Evolutionary conservation across 352 stramenopile genomes (phyloP).

Genomic region (Pythium brassicae): DNA sequence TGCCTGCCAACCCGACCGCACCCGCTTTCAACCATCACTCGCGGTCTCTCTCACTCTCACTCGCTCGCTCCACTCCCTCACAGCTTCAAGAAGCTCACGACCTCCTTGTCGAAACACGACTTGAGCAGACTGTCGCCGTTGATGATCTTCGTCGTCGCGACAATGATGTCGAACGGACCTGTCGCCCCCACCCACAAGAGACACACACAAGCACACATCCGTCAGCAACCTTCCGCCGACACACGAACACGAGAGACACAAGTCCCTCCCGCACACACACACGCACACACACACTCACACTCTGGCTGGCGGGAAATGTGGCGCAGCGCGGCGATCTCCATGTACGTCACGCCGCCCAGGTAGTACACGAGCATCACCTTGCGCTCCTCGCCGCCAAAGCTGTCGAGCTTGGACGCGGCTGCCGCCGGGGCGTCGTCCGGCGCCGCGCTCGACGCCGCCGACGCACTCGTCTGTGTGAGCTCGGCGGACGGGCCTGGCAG

Average conservation of each 20-base stretch:
- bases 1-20: too few relatives aligned
- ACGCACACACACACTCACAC: slow-evolving; percentile 62
- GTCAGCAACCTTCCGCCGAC: background rate
- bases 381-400: slow-evolving; percentile 64
- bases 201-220: slow-evolving; percentile 9
- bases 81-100: slow-evolving; percentile 71
- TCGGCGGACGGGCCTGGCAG: slow-evolving; percentile 77
- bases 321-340: slow-evolving; percentile 95
- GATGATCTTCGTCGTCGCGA: slow-evolving; percentile 92
- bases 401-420: slow-evolving; percentile 51
- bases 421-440: slow-evolving; percentile 12
- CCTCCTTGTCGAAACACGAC: slow-evolving; percentile 83
- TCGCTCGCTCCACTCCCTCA: slow-evolving; percentile 13
- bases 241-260: background rate
- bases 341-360: slow-evolving; percentile 94
- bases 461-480: slow-evolving; percentile 48
- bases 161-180: slow-evolving; percentile 91
- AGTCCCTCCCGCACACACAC: background rate
- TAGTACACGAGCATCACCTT: slow-evolving; percentile 97
- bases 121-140: slow-evolving; percentile 85
- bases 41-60: too few relatives aligned
- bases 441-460: background rate
- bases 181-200: background rate
- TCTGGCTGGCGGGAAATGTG: slow-evolving; percentile 90
- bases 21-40: too few relatives aligned